Evolutionary conservation across 768 basidiomycete genomes (phyloP), one percentile per base, ranked within the genome.

Genomic region (Pulveroboletus ravenelii): DNA sequence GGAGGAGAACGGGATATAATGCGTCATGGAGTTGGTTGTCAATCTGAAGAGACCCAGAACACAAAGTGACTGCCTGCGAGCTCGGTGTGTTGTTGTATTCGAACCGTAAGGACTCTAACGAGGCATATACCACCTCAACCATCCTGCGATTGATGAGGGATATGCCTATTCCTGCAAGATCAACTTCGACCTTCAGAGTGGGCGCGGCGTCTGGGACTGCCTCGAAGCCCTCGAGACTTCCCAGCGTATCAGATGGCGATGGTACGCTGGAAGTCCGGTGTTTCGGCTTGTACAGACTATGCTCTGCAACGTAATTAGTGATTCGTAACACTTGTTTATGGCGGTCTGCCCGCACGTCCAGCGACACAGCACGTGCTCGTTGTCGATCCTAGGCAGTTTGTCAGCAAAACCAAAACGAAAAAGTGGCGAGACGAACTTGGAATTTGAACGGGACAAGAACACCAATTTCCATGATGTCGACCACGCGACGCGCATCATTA

Each of bases 1-100:
- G 95, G 39, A 98, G 74, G 48, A 98, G 83, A 48, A 98, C 93
- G 2, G 96, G 93, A 73, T 85, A 99, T 12, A 94, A 64, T 15
- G 93, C 94, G 51, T 98, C 96, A 52, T 98, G 95, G 12, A 99
- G 79, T 64, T 99, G 96, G 63, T 98, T 99, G 71, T 99, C 96
- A 52, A 98, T 79, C 66, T 98, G 94, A 10, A 99, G 76, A 59
- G 78, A 84, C n/a, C 88, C 90, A 62, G 87, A 88, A 8, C 86
- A 81, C 32, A 98, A 35, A 42, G 81, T 89, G 47, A 93, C 74
- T 2, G 89, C 80, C 60, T 94, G 91, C 6, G 90, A 85, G 34
- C 85, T 76, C 1, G 79, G 71, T 62, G 85, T 94, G 61, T 88
- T 80, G 37, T 77, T 80, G 68, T 94, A 98, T 58, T 93, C 89